Evolutionary conservation across 768 basidiomycete species (phyloP).

Genomic region (Leccinum longicurvipes): DNA sequence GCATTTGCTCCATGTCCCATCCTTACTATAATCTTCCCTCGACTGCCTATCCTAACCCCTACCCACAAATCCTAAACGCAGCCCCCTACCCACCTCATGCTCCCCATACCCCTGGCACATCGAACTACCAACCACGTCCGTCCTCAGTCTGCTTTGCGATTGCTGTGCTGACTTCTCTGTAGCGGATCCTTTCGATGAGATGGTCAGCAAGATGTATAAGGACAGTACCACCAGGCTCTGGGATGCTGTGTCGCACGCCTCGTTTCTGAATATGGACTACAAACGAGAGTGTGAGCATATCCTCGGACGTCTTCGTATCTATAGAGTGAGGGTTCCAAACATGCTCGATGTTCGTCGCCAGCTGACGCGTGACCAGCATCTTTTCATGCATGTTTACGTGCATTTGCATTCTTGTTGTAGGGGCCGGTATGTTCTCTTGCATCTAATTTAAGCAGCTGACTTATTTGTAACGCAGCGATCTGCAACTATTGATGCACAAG

Average conservation of each 20-base stretch:
- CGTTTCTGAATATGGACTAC: not conserved
- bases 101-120: not conserved
- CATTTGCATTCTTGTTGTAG: slow-evolving; percentile 19
- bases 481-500: slow-evolving; percentile 3
- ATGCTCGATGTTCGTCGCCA: not conserved
- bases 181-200: slow-evolving; percentile 8
- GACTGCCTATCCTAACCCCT: not conserved
- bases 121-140: slow-evolving; percentile 5
- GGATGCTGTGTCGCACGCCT: not conserved
- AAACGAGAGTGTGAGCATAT: slow-evolving; percentile 5
- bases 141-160: not conserved
- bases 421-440: slow-evolving; percentile 1
- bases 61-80: not conserved
- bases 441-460: not conserved
- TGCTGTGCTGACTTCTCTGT: not conserved
- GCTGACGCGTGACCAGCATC: slow-evolving; percentile 16
- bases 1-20: slow-evolving; percentile 4
- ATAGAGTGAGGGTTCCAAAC: slow-evolving; percentile 13
- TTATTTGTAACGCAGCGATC: slow-evolving; percentile 5
- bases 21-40: not conserved
- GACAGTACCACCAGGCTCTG: not conserved
- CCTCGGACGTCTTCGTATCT: slow-evolving; percentile 12
- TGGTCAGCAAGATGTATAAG: not conserved
- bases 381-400: slow-evolving; percentile 24
- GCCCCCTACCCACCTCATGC: not conserved